Percentiles rank a stretch among this genome's conserved stretches.
phyloP scores from a whole-genome alignment of 441 rosid species.

The Populus tomentosa region DNA sequence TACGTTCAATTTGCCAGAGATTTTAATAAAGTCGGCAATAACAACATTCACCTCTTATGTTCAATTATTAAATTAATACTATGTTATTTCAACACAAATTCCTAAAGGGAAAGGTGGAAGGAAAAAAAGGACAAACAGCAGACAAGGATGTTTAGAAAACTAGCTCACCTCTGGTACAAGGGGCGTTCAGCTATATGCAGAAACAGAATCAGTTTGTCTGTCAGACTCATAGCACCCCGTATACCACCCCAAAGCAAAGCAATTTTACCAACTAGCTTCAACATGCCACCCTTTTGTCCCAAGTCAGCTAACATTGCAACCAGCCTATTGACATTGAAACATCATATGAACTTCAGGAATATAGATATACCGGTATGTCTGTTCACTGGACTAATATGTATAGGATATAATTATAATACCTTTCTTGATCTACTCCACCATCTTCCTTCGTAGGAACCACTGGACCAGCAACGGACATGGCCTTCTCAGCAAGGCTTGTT shows the following conservation, averaged over 20 bases:
- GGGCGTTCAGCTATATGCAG: constrained; percentile 80
- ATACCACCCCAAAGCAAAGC: constrained; percentile 99
- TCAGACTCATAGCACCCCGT: constrained; percentile 95
- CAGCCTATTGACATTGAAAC: constrained; percentile 45
- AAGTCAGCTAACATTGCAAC: constrained; percentile 83
- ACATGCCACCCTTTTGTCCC: constrained; percentile 95
- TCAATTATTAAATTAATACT: too few relatives aligned
- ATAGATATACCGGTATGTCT: constrained; percentile 6
- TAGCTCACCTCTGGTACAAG: constrained; percentile 66
- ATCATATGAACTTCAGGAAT: constrained; percentile 12
- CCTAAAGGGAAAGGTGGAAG: neutral
- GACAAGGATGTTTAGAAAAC: constrained; percentile 5
- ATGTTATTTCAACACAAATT: neutral
- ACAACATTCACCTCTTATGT: neutral
- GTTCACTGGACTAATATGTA: constrained; percentile 3
- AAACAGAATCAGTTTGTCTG: constrained; percentile 75
- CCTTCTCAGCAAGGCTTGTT: constrained; percentile 94
- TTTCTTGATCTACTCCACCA: constrained; percentile 97
- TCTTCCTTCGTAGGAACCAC: constrained; percentile 91
- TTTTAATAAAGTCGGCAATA: neutral
- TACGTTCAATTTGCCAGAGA: neutral
- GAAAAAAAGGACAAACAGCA: neutral
- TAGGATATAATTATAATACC: constrained; percentile 38
- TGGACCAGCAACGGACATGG: constrained; percentile 93
- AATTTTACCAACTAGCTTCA: constrained; percentile 81